Evolutionary conservation across 2,329 filamentous ascomycete genomes (phyloP).

Genomic region (Metarhizium rileyi): DNA sequence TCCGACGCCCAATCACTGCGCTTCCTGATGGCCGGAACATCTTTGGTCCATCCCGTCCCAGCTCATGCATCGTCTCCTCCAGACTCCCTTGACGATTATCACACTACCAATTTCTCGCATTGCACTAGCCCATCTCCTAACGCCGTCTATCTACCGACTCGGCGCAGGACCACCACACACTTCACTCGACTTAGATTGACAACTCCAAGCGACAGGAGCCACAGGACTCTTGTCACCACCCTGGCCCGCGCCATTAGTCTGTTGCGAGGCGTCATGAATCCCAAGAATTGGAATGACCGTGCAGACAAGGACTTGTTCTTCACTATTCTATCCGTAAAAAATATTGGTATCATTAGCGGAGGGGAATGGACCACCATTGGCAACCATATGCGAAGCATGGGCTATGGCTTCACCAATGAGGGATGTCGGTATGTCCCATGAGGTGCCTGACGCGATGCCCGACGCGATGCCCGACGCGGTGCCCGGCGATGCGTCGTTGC

Average conservation of each 20-base stretch:
- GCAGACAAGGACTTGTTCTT: constrained; percentile 56
- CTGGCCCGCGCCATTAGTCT: constrained; percentile 4
- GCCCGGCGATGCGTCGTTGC: neutral
- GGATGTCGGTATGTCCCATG: constrained; percentile 46
- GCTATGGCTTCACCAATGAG: constrained; percentile 56
- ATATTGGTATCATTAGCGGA: constrained; percentile 53
- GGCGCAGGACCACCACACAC: constrained; percentile 2
- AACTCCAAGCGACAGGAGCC: no score
- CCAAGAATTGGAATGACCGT: constrained; percentile 52
- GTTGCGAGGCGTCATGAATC: constrained; percentile 30
- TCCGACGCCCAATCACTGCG: no score
- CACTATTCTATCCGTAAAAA: constrained; percentile 51
- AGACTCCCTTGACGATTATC: constrained; percentile 20
- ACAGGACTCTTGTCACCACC: constrained; percentile 8
- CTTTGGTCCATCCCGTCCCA: neutral
- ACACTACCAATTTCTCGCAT: constrained; percentile 33
- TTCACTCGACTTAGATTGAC: no score
- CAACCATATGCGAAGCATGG: constrained; percentile 47
- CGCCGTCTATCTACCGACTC: constrained; percentile 20
- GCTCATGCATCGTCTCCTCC: constrained; percentile 11
- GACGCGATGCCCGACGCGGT: no score
- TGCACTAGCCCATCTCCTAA: constrained; percentile 26
- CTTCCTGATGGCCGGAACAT: neutral
- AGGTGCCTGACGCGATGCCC: neutral
- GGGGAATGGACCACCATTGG: constrained; percentile 53